Conservation (phyloP, 805 yeast genomes). For the Cyberlindnera americana region DNA sequence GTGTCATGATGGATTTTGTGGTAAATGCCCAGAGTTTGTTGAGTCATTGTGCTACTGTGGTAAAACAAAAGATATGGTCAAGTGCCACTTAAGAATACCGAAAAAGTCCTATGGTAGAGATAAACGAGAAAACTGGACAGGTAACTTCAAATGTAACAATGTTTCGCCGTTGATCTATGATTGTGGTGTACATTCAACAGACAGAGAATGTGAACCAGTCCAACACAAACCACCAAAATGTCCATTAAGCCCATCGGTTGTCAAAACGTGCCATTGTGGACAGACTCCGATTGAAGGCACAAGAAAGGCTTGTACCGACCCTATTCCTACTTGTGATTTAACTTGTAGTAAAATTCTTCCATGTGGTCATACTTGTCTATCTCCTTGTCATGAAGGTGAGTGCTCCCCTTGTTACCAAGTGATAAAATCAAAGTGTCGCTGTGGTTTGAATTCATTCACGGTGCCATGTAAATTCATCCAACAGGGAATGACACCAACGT, state of each 20-base stretch:
- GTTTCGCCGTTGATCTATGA: constrained; percentile 46
- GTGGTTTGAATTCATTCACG: constrained; percentile 52
- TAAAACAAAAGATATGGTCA: constrained; percentile 36
- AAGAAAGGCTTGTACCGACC: constrained; percentile 66
- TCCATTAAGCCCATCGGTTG: constrained; percentile 54
- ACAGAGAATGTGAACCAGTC: constrained; percentile 36
- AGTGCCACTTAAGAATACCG: constrained; percentile 44
- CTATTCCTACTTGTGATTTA: constrained; percentile 70
- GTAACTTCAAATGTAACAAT: constrained; percentile 46
- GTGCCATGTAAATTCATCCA: constrained; percentile 63
- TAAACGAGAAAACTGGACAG: constrained; percentile 42
- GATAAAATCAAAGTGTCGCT: constrained; percentile 54
- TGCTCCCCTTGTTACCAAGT: constrained; percentile 65
- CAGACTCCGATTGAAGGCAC: constrained; percentile 44
- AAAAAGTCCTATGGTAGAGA: constrained; percentile 27
- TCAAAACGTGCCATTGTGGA: constrained; percentile 81
- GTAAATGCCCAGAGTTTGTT: constrained; percentile 54
- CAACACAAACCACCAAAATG: constrained; percentile 41
- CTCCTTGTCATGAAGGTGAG: constrained; percentile 72
- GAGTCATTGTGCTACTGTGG: constrained; percentile 75
- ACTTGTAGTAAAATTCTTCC: constrained; percentile 58
- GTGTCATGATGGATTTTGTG: constrained; percentile 86
- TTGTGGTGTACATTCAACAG: constrained; percentile 65
- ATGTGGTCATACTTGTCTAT: constrained; percentile 77
- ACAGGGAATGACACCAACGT: constrained; percentile 51